Base-by-base conservation (phyloP, 805 yeast species). In the Brettanomyces anomalus region DNA sequence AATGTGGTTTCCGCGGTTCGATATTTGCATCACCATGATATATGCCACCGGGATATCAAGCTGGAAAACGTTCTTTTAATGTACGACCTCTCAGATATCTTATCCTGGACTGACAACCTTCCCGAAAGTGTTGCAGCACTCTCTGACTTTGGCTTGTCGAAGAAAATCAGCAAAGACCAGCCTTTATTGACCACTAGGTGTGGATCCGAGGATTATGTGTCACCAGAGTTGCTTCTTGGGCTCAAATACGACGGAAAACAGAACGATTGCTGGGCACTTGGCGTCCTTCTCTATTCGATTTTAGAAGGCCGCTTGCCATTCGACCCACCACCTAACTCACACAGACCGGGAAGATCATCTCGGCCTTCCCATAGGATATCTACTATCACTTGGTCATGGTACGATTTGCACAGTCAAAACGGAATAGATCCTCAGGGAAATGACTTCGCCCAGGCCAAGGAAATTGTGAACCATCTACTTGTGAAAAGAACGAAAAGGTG, bases 121-220 rank as follows among this genome's bases (percentile, higher is more conserved):
- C 36, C 19, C 19, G 11, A 15, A 5, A 6, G 18, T 15, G 46
- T 79, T 15, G 76, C 79, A 2, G 79, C 77, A 14, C 60, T 88
- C 28, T 81, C 95, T 0, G 99, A 93, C 66, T 82, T 93, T 62
- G 98, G 99, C 0, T 71, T 93, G 21, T 81, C 95, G 10, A 80
- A 87, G 52, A 66, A 70, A 40, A 72, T 90, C 19, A 77, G 73
- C 40, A 73, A 77, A 1, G 70, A 66, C 1, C 67, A 75, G 49
- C 84, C 87, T 20, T 52, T 81, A 44, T 69, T 94, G 20, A 73
- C 85, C 3, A 90, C 97, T 1, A 65, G 97, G 47, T 93, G 98
- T 61, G 98, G 99, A 0, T 85, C 96, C 1, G 96, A 86, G 49
- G 98, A 93, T 58, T 93, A 93, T 54, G 95, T 93, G 5, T 82